Conservation (phyloP, 1,284 basidiomycete genomes). For the Tetrapyrgos nigripes region DNA sequence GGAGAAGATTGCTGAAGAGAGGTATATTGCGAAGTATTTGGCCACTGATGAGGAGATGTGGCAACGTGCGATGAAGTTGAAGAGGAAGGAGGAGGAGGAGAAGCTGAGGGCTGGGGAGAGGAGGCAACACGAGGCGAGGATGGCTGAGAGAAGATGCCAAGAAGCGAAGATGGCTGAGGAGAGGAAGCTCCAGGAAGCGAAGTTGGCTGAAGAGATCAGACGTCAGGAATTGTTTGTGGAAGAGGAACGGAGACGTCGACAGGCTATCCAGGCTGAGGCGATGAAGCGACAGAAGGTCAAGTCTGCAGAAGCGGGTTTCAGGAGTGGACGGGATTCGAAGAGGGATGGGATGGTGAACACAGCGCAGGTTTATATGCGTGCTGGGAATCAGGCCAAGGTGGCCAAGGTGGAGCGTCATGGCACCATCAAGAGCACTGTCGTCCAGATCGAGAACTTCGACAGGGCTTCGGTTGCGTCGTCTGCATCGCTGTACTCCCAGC, state of each 20-base stretch:
- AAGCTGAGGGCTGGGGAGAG: not conserved
- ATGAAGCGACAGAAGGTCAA: no score
- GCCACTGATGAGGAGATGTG: not conserved
- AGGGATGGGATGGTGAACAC: not conserved
- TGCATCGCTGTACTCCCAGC: not conserved
- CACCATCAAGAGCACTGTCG: not conserved
- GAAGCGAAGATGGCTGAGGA: not conserved
- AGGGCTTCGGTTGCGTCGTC: not conserved
- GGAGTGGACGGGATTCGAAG: not conserved
- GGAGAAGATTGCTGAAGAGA: not conserved
- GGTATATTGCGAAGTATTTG: not conserved
- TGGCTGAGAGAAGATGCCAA: not conserved
- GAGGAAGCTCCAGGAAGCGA: not conserved
- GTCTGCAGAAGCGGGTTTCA: no score
- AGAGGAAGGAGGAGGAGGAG: not conserved
- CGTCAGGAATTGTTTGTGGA: no score
- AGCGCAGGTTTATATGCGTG: not conserved
- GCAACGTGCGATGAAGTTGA: not conserved
- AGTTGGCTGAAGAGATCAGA: no score
- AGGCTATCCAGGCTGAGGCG: no score
- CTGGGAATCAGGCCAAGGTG: not conserved
- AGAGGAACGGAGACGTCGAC: no score
- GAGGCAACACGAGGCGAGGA: not conserved
- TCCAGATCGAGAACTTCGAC: not conserved
- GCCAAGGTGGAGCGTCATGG: not conserved